Evolutionary conservation across 208 protist species (phyloP), one percentile per base, ranked within the genome.

Genomic region (Acanthamoeba royreba): DNA sequence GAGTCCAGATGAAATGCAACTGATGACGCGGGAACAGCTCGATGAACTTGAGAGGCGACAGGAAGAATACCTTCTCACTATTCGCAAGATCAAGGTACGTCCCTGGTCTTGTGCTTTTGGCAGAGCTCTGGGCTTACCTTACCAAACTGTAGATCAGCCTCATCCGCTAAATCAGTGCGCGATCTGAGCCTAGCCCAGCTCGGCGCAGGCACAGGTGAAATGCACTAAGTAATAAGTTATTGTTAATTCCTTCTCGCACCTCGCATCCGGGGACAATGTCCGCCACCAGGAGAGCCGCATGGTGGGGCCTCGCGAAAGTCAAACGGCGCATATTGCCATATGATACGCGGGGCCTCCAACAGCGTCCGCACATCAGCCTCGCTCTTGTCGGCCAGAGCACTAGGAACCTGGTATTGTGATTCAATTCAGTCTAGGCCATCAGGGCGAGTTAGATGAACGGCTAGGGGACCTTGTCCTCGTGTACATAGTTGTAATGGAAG

Each of bases 51-150:
- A 87, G 42, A n/a, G 49, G 49, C 43, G 79, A 38, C 42, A 49
- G 17, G 79, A 87, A 38, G 46, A 87, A 61, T 87, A 87, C 79
- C 79, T 87, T 15, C 79, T 87, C 79, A 55, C 79, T 45, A 87
- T 87, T 28, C 79, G 79, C 79, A 87, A 87, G 33, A 87, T 87
- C 79, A 87, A 87, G 49, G 79, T 87, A 5, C n/a, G 0, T 40
- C 35, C 3, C 35, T n/a, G n/a, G n/a, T n/a, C n/a, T n/a, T n/a
- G n/a, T n/a, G n/a, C n/a, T n/a, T n/a, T n/a, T n/a, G n/a, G n/a
- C n/a, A n/a, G n/a, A n/a, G n/a, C n/a, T n/a, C n/a, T n/a, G n/a
- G n/a, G n/a, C n/a, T n/a, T n/a, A n/a, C n/a, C n/a, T n/a, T n/a
- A n/a, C n/a, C n/a, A n/a, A n/a, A n/a, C n/a, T n/a, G n/a, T n/a